These are phyloP conservation scores for Xylogone sp. DNA, from an alignment of 2,329 filamentous ascomycete genomes.

Conservation along the genomic window DNA sequence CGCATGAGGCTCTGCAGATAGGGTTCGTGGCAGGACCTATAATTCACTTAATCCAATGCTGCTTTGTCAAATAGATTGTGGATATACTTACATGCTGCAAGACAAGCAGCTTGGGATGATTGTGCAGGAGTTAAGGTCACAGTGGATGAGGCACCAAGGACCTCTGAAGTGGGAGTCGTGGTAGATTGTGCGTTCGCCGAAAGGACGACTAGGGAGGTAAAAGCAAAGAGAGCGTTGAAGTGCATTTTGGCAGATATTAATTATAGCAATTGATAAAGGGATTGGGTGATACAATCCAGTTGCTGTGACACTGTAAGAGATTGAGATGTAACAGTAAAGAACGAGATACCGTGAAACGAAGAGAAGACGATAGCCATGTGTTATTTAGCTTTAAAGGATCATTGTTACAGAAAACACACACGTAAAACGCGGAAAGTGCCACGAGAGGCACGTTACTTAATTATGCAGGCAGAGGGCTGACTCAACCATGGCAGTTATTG, in stretches of 20 bases:
- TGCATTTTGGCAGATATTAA: conserved; percentile 10
- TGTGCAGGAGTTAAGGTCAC: conserved; percentile 8
- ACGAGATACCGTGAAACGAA: too few relatives aligned
- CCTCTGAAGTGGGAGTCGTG: not conserved
- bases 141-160: conserved; percentile 3
- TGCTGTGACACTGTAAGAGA: not conserved
- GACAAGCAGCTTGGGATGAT: conserved; percentile 9
- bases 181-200: conserved; percentile 6
- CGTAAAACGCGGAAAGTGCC: too few relatives aligned
- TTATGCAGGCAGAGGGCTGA: too few relatives aligned
- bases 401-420: too few relatives aligned
- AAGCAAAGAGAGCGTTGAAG: conserved; percentile 9
- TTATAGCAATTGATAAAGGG: conserved; percentile 2
- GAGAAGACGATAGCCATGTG: too few relatives aligned
- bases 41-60: not conserved
- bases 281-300: not conserved
- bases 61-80: not conserved
- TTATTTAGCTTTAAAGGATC: too few relatives aligned
- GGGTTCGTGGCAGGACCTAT: conserved; percentile 6
- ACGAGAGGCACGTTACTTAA: too few relatives aligned
- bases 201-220: conserved; percentile 6
- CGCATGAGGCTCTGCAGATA: conserved; percentile 7
- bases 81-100: conserved; percentile 10
- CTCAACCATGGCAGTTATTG: too few relatives aligned
- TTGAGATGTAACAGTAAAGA: too few relatives aligned